Conservation (phyloP, 2,329 filamentous ascomycete species). For the Phaeosphaeria sp. region DNA sequence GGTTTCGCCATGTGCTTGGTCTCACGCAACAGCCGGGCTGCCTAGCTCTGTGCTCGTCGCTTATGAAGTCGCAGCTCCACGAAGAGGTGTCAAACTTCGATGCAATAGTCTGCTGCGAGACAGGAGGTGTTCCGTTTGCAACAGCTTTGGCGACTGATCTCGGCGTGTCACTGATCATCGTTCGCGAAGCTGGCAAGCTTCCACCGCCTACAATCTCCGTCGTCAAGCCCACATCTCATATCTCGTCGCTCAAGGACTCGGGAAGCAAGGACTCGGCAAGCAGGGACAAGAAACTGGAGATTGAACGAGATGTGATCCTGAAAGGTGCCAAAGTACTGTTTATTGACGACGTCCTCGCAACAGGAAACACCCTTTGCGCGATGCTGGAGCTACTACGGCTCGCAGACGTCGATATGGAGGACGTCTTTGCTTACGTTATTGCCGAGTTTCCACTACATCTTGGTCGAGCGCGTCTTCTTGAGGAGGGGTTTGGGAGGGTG, state of each 20-base stretch:
- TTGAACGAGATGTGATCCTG: conserved; percentile 48
- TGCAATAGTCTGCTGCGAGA: conserved; percentile 62
- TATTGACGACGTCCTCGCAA: conserved; percentile 67
- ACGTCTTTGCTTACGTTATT: conserved; percentile 60
- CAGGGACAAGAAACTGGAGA: no score
- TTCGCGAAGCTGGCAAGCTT: conserved; percentile 66
- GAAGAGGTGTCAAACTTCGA: conserved; percentile 58
- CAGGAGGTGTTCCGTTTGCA: conserved; percentile 64
- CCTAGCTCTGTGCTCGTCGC: conserved; percentile 58
- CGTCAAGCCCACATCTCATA: conserved; percentile 58
- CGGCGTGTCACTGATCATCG: conserved; percentile 55
- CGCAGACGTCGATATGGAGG: conserved; percentile 51
- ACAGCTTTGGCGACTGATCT: conserved; percentile 56
- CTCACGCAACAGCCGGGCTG: conserved; percentile 62
- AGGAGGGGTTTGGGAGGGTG: conserved; percentile 58
- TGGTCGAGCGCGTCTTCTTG: conserved; percentile 57
- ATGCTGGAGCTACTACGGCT: conserved; percentile 58
- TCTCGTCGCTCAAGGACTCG: conserved; percentile 52
- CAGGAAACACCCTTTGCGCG: conserved; percentile 62
- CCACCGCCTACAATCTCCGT: conserved; percentile 63
- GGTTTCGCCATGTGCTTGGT: conserved; percentile 66
- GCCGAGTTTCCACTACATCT: conserved; percentile 65
- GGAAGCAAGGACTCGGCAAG: no score
- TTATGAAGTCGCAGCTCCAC: conserved; percentile 57
- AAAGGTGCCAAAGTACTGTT: conserved; percentile 58